Percentiles rank a stretch among this genome's conserved stretches.
Evolutionary conservation across 345 rosid species (phyloP).

Genomic region (Ceriops tagal): DNA sequence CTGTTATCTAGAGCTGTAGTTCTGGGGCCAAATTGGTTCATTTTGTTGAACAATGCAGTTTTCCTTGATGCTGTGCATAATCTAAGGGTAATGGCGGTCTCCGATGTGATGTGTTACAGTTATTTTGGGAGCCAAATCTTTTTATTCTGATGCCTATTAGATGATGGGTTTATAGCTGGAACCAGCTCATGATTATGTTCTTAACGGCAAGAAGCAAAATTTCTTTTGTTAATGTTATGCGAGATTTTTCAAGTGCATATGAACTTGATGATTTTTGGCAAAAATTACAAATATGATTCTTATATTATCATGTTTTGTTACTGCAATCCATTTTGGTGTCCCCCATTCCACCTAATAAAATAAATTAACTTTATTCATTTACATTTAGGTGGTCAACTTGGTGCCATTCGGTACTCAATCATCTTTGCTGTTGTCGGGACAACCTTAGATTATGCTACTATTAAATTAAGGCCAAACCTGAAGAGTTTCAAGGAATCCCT

Average conservation of each 20-base stretch:
- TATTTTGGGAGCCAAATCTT: background rate
- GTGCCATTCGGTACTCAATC: constrained; percentile 69
- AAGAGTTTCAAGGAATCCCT: constrained; percentile 30
- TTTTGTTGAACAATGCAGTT: no score
- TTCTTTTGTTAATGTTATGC: no score
- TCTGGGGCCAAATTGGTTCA: no score
- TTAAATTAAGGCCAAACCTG: constrained; percentile 42
- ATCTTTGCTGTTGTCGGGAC: constrained; percentile 66
- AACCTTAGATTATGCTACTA: constrained; percentile 47
- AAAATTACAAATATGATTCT: no score
- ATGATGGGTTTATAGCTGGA: background rate
- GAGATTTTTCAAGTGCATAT: no score
- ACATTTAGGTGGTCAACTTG: constrained; percentile 64
- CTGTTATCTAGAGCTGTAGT: background rate
- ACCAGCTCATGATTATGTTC: background rate
- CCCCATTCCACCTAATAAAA: no score
- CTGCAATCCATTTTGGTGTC: no score
- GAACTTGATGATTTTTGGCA: no score
- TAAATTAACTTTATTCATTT: background rate
- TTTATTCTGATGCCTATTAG: background rate
- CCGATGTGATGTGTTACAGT: background rate
- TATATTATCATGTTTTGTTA: no score
- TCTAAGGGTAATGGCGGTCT: no score
- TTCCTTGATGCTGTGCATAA: no score
- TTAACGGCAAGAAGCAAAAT: background rate